Evolutionary conservation across 2,329 filamentous ascomycete species (phyloP), one percentile per base, ranked within the genome.

Genomic region (Fusarium liriodendri): DNA sequence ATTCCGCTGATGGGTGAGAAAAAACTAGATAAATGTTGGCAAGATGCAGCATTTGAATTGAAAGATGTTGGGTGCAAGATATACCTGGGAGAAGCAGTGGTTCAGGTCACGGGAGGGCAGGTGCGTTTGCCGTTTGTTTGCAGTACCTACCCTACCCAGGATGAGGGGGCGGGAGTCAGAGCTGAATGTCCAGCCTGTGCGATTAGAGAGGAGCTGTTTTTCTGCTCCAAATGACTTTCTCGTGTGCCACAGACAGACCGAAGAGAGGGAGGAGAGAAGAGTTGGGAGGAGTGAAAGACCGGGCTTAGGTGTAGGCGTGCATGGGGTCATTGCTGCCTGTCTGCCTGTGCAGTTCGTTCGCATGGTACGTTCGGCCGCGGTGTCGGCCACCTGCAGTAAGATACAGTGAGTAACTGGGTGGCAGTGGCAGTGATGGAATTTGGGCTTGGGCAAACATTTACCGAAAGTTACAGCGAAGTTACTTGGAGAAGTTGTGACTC

Each of bases 281-380:
- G 50, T 32, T 32, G 18, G 50, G 20, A 54, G 47, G 25, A 52
- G 27, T 52, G 47, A 32, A 54, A 32, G 27, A 32, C 47, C 6
- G n/a, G 25, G 25, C 25, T 16, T 27, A 27, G 45, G 14, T 20
- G 42, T 50, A 11, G 47, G 35, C 25, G 18, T 10, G 33, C 47
- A 55, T 27, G 27, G 60, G 16, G 47, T 37, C 61, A 63, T 55
- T 55, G 61, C 61, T 63, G 61, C 61, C 61, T 63, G 35, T 33
- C 47, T 25, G 38, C 42, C 29, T 47, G 8, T n/a, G 47, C 33
- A n/a, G 37, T 45, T 29, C 11, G 33, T 27, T 32, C 37, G 25
- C 16, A 20, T 59, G 25, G 37, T 18, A 18, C 37, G 29, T 32
- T 45, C 37, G 29, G 25, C 18, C 25, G 55, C 52, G 20, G 27